Evolutionary conservation across 768 basidiomycete genomes (phyloP).

Genomic region (Trametes cubensis): DNA sequence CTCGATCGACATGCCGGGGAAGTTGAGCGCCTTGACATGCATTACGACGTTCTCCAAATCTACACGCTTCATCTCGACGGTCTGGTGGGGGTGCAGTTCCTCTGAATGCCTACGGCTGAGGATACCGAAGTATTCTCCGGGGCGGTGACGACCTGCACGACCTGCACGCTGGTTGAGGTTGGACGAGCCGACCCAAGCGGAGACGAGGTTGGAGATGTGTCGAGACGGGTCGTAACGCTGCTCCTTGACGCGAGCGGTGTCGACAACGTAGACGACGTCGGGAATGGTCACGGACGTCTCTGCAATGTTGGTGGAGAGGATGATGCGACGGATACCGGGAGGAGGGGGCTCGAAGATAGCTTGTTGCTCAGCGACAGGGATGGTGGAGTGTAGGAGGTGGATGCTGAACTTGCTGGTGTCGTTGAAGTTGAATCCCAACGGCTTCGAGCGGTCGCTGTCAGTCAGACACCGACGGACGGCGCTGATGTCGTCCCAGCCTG

Average conservation of each 20-base stretch:
- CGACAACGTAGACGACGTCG: conserved; percentile 92
- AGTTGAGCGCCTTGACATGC: conserved; percentile 93
- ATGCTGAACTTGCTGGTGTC: conserved; percentile 62
- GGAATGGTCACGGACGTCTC: conserved; percentile 96
- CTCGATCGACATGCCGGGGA: conserved; percentile 83
- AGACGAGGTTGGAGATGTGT: conserved; percentile 86
- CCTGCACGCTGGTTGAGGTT: conserved; percentile 92
- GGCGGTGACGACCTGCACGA: conserved; percentile 87
- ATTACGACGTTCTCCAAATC: conserved; percentile 92
- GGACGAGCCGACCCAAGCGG: conserved; percentile 88
- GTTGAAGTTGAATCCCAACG: conserved; percentile 62
- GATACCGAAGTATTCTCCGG: conserved; percentile 90
- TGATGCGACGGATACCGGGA: conserved; percentile 78
- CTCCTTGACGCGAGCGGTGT: conserved; percentile 87
- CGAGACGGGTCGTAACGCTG: conserved; percentile 86
- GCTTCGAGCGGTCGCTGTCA: conserved; percentile 44
- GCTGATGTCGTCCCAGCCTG: conserved; percentile 92
- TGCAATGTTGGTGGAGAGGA: conserved; percentile 93
- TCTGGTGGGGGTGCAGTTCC: conserved; percentile 75
- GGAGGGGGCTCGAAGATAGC: conserved; percentile 85
- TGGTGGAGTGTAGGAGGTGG: conserved; percentile 86
- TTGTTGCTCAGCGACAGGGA: conserved; percentile 88
- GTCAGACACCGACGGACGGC: conserved; percentile 67
- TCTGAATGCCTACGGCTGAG: conserved; percentile 64
- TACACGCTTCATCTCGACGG: conserved; percentile 93